phyloP scores from a whole-genome alignment of 352 stramenopile genomes.

The Discostella stelligera region DNA sequence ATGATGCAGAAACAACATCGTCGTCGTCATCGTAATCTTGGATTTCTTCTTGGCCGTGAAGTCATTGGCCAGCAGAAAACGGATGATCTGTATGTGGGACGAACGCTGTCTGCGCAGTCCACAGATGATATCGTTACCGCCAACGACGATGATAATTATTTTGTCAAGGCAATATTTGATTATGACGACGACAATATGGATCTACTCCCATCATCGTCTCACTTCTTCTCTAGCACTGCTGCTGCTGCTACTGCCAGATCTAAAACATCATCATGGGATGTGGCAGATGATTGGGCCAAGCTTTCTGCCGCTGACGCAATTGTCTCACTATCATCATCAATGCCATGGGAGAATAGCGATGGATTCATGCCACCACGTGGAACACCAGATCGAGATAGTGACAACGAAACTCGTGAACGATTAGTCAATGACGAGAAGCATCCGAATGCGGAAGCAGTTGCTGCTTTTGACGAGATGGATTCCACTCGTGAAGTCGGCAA shows the following conservation, averaged over 20 bases:
- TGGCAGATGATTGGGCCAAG: conserved; percentile 32
- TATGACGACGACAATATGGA: not conserved
- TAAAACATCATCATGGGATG: conserved; percentile 19
- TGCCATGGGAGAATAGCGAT: conserved; percentile 9
- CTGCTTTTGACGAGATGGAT: not conserved
- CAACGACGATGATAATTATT: not conserved
- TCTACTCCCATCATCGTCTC: not conserved
- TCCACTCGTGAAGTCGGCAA: not conserved
- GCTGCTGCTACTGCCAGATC: not conserved
- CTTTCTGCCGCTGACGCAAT: conserved; percentile 9
- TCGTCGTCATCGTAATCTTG: not conserved
- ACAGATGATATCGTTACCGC: not conserved
- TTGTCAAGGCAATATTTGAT: not conserved
- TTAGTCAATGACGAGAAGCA: conserved; percentile 17
- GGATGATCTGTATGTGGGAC: not conserved
- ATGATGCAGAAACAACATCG: not conserved
- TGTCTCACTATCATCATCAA: not conserved
- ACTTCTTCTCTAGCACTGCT: not conserved
- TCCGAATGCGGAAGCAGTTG: not conserved
- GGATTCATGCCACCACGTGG: not conserved
- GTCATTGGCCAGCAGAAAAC: not conserved
- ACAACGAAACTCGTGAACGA: conserved; percentile 2
- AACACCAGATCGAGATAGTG: not conserved
- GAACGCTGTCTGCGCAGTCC: not conserved
- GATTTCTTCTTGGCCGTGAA: not conserved